Conservation (phyloP, 371 early-diverging fungal species). For the Apophysomyces sp. region DNA sequence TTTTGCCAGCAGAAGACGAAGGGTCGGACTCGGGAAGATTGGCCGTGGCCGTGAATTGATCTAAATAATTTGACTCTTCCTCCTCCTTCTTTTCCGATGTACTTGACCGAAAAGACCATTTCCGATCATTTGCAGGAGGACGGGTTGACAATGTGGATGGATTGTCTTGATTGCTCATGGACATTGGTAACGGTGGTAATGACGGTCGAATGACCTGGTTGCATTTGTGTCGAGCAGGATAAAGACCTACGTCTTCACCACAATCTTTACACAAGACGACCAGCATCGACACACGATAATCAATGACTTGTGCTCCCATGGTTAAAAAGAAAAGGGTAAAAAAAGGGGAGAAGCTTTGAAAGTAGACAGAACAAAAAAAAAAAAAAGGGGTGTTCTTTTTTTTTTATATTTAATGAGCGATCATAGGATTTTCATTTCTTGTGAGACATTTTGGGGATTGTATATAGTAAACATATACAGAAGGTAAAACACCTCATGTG, state of each 20-base stretch:
- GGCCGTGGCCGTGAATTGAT: constrained; percentile 6
- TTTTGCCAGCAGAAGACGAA: constrained; percentile 3
- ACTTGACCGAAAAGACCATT: background rate
- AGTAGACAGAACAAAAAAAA: too few species aligned
- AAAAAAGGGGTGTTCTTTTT: too few species aligned
- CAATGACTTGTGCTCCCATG: constrained; percentile 12
- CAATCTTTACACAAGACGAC: constrained; percentile 55
- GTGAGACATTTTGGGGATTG: too few species aligned
- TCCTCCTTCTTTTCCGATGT: background rate
- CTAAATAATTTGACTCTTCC: constrained; percentile 4
- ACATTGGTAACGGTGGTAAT: background rate
- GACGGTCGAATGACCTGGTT: constrained; percentile 9
- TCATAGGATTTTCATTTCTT: too few species aligned
- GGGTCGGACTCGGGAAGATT: constrained; percentile 2
- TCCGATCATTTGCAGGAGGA: background rate
- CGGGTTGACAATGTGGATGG: background rate
- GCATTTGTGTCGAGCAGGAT: constrained; percentile 53
- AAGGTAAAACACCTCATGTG: too few species aligned
- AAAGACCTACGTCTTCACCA: constrained; percentile 52
- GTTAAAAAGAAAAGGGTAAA: background rate
- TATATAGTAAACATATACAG: too few species aligned
- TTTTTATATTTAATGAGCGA: too few species aligned
- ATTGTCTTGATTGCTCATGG: background rate
- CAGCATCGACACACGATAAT: constrained; percentile 51
- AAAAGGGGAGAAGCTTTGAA: too few species aligned